Conservation (phyloP, 139 green algal genomes). For the Pycnococcus provasolii region DNA sequence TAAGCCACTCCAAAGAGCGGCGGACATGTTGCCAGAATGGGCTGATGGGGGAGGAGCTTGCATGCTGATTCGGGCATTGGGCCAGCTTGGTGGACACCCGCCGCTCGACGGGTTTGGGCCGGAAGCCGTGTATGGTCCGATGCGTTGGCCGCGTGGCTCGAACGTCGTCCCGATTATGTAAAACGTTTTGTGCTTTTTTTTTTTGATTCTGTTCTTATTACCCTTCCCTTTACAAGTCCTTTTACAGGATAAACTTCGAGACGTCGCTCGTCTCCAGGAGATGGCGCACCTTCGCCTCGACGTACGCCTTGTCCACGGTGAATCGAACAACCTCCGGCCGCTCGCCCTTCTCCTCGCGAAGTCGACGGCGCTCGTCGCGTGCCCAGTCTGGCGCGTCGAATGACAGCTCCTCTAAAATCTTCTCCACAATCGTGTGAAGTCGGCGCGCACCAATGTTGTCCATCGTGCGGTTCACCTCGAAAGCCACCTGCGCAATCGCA, state of each 20-base stretch:
- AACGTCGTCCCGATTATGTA: too few relatives aligned
- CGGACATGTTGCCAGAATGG: too few relatives aligned
- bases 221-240: too few relatives aligned
- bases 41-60: too few relatives aligned
- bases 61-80: too few relatives aligned
- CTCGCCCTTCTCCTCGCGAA: conserved; percentile 23
- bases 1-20: too few relatives aligned
- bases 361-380: conserved; percentile 27
- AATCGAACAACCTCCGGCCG: conserved; percentile 23
- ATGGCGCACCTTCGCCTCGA: conserved; percentile 43
- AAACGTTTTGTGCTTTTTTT: too few relatives aligned
- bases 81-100: too few relatives aligned
- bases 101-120: too few relatives aligned
- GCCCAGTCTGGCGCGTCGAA: conserved; percentile 80
- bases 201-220: too few relatives aligned
- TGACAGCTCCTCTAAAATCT: conserved; percentile 79
- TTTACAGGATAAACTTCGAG: conserved; percentile 57
- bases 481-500: conserved; percentile 45
- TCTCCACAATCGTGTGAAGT: conserved; percentile 86
- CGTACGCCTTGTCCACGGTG: conserved; percentile 48
- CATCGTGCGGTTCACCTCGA: conserved; percentile 55
- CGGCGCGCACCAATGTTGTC: conserved; percentile 90
- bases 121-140: too few relatives aligned
- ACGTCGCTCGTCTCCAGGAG: conserved; percentile 65
- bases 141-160: too few relatives aligned